Percentiles rank a stretch among this genome's conserved stretches.
Conservation (phyloP, 225 moss, liverwort and hornwort species). For the Marchantia paleacea region DNA sequence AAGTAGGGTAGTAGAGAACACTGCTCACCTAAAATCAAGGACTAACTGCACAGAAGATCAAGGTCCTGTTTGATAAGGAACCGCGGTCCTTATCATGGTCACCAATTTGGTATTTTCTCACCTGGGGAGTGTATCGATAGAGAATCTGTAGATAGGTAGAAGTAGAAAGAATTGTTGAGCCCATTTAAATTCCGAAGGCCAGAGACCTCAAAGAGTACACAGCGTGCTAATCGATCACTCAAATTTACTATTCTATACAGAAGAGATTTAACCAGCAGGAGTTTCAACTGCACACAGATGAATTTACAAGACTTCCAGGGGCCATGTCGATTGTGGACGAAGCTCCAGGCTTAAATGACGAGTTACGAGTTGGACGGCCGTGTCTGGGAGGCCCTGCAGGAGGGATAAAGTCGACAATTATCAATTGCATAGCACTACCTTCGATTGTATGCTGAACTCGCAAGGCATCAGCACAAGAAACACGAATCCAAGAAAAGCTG, state of each 20-base stretch:
- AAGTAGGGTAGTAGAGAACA: no score
- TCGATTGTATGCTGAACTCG: background rate
- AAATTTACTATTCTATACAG: background rate
- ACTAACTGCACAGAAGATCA: no score
- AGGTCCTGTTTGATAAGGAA: no score
- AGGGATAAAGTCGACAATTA: background rate
- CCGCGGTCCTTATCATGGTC: no score
- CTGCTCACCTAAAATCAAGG: no score
- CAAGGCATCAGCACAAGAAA: background rate
- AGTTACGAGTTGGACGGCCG: background rate
- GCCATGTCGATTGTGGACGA: background rate
- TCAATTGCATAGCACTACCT: background rate
- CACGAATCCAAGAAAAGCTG: background rate
- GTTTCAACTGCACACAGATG: conserved; percentile 3
- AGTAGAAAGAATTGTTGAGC: background rate
- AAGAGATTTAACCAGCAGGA: background rate
- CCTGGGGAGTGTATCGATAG: no score
- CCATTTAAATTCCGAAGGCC: background rate
- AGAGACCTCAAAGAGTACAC: conserved; percentile 2
- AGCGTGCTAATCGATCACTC: background rate
- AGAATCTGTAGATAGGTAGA: no score
- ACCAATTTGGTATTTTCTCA: no score
- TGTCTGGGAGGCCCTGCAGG: conserved; percentile 20
- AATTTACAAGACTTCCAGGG: conserved; percentile 10
- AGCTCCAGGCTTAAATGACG: conserved; percentile 38